Conservation (phyloP, 805 yeast species). For the Starmera dryadoides region DNA sequence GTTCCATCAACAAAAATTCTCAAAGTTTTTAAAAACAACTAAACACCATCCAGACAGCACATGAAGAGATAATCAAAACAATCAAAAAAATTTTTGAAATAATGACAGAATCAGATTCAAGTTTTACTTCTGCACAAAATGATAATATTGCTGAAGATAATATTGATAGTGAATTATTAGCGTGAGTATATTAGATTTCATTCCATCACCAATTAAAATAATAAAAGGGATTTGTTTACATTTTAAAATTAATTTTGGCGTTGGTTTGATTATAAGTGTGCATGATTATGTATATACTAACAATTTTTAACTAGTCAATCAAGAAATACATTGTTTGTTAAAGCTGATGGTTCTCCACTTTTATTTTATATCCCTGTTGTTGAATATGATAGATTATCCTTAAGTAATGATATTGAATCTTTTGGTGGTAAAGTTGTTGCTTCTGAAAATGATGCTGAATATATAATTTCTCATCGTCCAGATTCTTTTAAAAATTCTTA, state of each 20-base stretch:
- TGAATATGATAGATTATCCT: constrained; percentile 11
- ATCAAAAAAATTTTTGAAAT: not conserved
- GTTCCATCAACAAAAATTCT: not conserved
- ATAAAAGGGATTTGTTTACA: too few species aligned
- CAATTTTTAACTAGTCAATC: not conserved
- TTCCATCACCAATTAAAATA: not conserved
- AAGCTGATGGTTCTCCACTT: constrained; percentile 4
- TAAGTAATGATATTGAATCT: constrained; percentile 5
- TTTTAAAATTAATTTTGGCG: too few species aligned
- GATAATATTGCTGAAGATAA: not conserved
- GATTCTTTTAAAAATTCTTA: constrained; percentile 11
- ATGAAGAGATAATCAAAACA: not conserved
- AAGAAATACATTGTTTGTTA: not conserved
- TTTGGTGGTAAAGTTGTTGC: constrained; percentile 16
- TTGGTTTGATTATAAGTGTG: too few species aligned
- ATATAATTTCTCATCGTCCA: constrained; percentile 11
- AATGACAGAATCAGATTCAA: not conserved
- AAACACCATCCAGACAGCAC: not conserved
- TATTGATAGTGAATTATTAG: not conserved
- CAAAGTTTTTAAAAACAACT: not conserved
- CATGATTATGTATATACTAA: too few species aligned
- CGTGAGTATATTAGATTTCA: not conserved
- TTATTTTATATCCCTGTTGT: constrained; percentile 15
- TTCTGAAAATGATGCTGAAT: constrained; percentile 6
- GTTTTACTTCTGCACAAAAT: not conserved